These are phyloP conservation scores for Astragalus glycyphyllos DNA, from an alignment of 306 rosid genomes.

Conservation along the genomic window DNA sequence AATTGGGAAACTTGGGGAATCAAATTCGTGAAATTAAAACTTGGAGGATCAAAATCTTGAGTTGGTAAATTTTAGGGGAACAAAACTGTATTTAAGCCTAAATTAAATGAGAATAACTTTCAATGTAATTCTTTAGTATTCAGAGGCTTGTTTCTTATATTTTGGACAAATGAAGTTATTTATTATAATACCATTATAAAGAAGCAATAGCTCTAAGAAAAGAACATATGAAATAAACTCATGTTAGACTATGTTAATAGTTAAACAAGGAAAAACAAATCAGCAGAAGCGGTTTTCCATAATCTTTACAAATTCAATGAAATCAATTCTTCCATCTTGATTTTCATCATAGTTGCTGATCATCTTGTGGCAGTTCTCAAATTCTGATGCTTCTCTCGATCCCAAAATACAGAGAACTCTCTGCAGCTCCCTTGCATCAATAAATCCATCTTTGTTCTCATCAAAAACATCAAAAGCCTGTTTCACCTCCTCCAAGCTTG, in stretches of 20 bases:
- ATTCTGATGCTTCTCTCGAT: conserved; percentile 53
- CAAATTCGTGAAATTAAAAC: no score
- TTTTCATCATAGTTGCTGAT: conserved; percentile 63
- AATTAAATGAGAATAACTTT: no score
- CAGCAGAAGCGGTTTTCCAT: conserved; percentile 70
- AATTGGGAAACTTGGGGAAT: no score
- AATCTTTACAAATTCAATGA: conserved; percentile 69
- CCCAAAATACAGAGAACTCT: conserved; percentile 65
- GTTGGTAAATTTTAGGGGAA: no score
- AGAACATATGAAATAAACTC: conserved; percentile 8
- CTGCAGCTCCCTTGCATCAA: conserved; percentile 76
- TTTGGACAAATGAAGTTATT: background rate
- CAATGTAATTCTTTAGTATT: no score
- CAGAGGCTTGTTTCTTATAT: background rate
- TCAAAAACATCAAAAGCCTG: conserved; percentile 89
- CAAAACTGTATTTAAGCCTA: no score
- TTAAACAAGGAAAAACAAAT: conserved; percentile 21
- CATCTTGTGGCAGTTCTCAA: conserved; percentile 71
- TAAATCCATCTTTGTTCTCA: conserved; percentile 76
- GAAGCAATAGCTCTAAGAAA: conserved; percentile 1
- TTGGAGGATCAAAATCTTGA: no score
- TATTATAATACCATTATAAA: background rate
- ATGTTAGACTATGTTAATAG: background rate
- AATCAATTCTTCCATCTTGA: conserved; percentile 76
- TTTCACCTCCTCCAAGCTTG: conserved; percentile 82